Evolutionary conservation across 805 yeast species (phyloP), one percentile per base, ranked within the genome.

Genomic region (Spathaspora passalidarum): DNA sequence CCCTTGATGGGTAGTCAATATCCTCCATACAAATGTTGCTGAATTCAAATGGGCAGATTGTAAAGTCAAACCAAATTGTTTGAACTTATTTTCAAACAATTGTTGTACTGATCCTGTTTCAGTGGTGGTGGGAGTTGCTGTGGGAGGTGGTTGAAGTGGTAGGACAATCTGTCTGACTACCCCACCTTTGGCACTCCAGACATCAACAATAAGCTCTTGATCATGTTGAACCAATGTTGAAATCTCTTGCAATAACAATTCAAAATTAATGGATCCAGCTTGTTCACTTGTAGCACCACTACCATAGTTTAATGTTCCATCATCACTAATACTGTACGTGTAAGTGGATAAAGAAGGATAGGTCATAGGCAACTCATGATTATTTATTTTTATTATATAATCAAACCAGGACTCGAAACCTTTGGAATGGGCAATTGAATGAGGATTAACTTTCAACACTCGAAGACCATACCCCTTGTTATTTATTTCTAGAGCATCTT

Each of bases 121-220:
- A 13, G 34, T 11, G 5, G 22, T 13, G 16, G 44, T 32, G 6
- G 23, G 20, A 22, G 25, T 39, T 5, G 43, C 43, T 16, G 11
- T 35, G 7, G 34, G 47, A 10, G 49, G 13, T 5, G 52, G 37
- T 38, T 46, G 46, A n/a, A 69, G 46, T 11, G 67, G 65, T 1
- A 70, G 43, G 1, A 48, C 9, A 2, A 71, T 57, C 43, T 61
- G 61, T 46, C 77, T 60, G 14, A 68, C 41, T 6, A 73, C 58
- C 1, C 90, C 90, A 18, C 97, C 97, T 65, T 90, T 90, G 2
- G 96, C 94, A 38, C 80, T 81, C 96, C 96, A 91, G 2, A 88
- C 81, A 42, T 78, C 81, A 37, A 91, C 68, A 8, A 72, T 65
- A 5, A 86, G 65, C 2, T 72, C 62, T 32, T 67, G 59, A 22